Evolutionary conservation across 2,329 filamentous ascomycete genomes (phyloP), one percentile per base, ranked within the genome.

Genomic region (Ophiostoma perfectum): DNA sequence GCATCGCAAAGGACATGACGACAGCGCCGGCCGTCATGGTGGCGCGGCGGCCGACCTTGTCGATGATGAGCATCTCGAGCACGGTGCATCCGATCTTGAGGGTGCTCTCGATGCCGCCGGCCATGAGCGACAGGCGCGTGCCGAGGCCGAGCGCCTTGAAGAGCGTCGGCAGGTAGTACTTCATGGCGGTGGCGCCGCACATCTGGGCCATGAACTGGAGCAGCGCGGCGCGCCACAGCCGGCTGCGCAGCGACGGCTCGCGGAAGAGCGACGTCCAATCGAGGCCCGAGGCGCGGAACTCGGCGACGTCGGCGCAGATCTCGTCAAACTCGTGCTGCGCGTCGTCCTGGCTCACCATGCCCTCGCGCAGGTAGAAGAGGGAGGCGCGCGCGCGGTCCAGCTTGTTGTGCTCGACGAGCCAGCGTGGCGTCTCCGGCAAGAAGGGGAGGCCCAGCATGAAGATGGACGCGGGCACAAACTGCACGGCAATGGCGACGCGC

Each of bases 151-250:
- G 76, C 3, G 80, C 80, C 66, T 78, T 75, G 69, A 87, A 82
- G 8, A 86, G 81, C 0, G 80, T 81, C 0, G 84, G 84, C 0
- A 87, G 78, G 71, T 86, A 86, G 72, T 87, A 86, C 72, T 87
- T 86, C 78, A 87, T 86, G 2, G 83, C 84, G 0, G 84, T 83
- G 14, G 84, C 83, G 27, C 85, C 84, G 71, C 83, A 86, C 82
- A 86, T 84, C 72, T 86, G 83, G 0, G 83, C 82, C 82, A 87
- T 83, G 75, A 87, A 86, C 73, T 86, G 84, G 5, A 87, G 77
- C 1, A 86, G 75, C 0, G 83, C 80, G 1, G 84, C 83, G 18
- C 84, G 80, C 85, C 85, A 87, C 14, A 87, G 77, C 0, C 85
- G 79, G 14, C 80, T 78, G 72, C 82, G 83, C 0, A 87, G 76